Conservation (phyloP, 768 basidiomycete species). For the Phylloporus scabripes region DNA sequence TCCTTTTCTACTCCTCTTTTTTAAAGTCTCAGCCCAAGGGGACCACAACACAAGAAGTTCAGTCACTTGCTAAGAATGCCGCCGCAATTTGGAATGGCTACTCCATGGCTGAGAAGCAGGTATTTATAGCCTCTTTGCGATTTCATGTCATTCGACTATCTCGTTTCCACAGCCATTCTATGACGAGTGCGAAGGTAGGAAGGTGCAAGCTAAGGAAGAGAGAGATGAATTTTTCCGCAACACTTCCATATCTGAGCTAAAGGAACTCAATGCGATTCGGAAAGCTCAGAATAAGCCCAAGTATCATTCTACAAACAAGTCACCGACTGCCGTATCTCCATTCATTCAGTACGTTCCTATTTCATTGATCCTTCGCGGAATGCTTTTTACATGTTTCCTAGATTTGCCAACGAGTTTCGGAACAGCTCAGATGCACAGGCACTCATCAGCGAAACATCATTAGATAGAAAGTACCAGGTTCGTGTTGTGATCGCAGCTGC, state of each 20-base stretch:
- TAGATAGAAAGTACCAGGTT: not conserved
- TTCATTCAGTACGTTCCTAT: slow-evolving; percentile 24
- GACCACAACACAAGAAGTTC: not conserved
- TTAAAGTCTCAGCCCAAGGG: slow-evolving; percentile 1
- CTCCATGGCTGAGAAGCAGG: slow-evolving; percentile 34
- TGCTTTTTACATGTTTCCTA: not conserved
- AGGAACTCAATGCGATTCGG: slow-evolving; percentile 31
- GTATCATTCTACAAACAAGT: slow-evolving; percentile 2
- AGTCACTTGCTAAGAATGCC: slow-evolving; percentile 17
- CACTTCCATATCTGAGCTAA: slow-evolving; percentile 16
- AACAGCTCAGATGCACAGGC: slow-evolving; percentile 10
- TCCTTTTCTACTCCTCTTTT: slow-evolving; percentile 22
- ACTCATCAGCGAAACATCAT: slow-evolving; percentile 6
- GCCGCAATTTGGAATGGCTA: slow-evolving; percentile 28
- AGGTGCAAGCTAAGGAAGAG: slow-evolving; percentile 16
- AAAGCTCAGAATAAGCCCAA: slow-evolving; percentile 22
- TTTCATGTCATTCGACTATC: not conserved
- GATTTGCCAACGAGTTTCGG: slow-evolving; percentile 22
- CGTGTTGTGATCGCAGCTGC: slow-evolving; percentile 16
- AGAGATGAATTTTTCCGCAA: slow-evolving; percentile 27
- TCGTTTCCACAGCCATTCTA: slow-evolving; percentile 21
- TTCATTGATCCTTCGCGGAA: not conserved
- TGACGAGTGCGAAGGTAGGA: slow-evolving; percentile 16
- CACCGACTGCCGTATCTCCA: slow-evolving; percentile 5
- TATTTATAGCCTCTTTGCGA: slow-evolving; percentile 8